Evolutionary conservation across 139 green algal genomes (phyloP).

Genomic region (Spirogloea muscicola): DNA sequence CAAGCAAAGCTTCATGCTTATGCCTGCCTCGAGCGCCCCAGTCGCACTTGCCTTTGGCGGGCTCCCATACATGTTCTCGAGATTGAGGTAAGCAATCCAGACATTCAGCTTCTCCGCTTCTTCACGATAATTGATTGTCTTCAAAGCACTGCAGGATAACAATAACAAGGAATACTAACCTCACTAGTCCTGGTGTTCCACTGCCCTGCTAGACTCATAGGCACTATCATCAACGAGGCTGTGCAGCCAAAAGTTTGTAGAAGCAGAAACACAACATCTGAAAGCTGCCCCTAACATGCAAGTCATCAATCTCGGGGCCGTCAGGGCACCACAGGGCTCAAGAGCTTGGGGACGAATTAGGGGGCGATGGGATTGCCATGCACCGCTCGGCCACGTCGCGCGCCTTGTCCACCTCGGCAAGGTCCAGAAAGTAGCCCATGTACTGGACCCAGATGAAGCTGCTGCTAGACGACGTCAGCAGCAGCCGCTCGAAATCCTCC

Average conservation of each 20-base stretch:
- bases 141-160: constrained; percentile 72
- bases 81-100: constrained; percentile 90
- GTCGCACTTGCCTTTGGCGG: constrained; percentile 49
- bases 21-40: too few relatives aligned
- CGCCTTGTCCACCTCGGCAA: constrained; percentile 72
- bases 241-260: too few relatives aligned
- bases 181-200: too few relatives aligned
- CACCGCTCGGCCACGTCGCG: constrained; percentile 67
- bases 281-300: too few relatives aligned
- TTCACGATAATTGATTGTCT: constrained; percentile 74
- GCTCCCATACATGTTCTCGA: constrained; percentile 83
- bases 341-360: too few relatives aligned
- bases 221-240: too few relatives aligned
- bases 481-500: constrained; percentile 76
- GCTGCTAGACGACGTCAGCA: constrained; percentile 71
- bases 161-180: too few relatives aligned
- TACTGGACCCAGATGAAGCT: constrained; percentile 90
- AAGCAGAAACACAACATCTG: too few relatives aligned
- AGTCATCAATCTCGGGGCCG: too few relatives aligned
- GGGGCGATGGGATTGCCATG: background rate
- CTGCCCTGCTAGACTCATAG: too few relatives aligned
- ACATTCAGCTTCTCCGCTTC: constrained; percentile 85
- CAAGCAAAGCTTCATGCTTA: too few relatives aligned
- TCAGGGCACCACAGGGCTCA: too few relatives aligned
- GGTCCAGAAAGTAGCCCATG: constrained; percentile 83